Evolutionary conservation across 1,284 basidiomycete species (phyloP), one percentile per base, ranked within the genome.

Genomic region (Moniliophthora roreri): DNA sequence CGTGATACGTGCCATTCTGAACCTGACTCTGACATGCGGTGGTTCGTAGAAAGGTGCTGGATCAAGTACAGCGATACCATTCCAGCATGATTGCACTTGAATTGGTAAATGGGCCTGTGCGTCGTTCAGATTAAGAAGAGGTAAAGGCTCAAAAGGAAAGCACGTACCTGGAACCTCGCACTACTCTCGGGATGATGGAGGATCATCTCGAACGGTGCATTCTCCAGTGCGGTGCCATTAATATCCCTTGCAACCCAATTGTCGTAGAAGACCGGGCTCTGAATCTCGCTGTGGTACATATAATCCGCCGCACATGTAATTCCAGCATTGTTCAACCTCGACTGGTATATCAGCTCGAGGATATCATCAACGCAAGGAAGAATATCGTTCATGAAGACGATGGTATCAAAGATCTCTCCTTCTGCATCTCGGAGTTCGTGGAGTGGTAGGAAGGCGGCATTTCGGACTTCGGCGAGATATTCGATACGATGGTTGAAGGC

Each of bases 401-500:
- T 91, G 37, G 89, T 84, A 74, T 98, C 95, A 60, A 97, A 98
- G 58, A 91, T 86, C 70, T 97, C 94, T 66, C 87, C 88, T 65
- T 94, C 87, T 35, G 87, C 77, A 66, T 96, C 94, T 45, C 95
- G 81, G 40, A 96, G 79, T 67, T 98, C 95, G 71, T 95, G 90
- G 21, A 98, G 74, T 1, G 95, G 95, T 2, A 90, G 91, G 69
- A 98, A 91, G 24, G 95, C 95, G 32, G 92, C 87, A 67, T 98
- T 98, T 58, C 95, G 89, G 28, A 98, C 95, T 68, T 98, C 95
- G 24, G 95, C 95, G 51, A 98, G 87, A 73, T 98, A 98, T 70
- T 98, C 95, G 76, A 98, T 98, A 59, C 95, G 93, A 69, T 98
- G 95, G 70, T 95, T 94, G 78, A 98, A 97, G n/a, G 90, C 89